phyloP scores from a whole-genome alignment of 345 rosid genomes.

The Odontarrhena argentea region DNA sequence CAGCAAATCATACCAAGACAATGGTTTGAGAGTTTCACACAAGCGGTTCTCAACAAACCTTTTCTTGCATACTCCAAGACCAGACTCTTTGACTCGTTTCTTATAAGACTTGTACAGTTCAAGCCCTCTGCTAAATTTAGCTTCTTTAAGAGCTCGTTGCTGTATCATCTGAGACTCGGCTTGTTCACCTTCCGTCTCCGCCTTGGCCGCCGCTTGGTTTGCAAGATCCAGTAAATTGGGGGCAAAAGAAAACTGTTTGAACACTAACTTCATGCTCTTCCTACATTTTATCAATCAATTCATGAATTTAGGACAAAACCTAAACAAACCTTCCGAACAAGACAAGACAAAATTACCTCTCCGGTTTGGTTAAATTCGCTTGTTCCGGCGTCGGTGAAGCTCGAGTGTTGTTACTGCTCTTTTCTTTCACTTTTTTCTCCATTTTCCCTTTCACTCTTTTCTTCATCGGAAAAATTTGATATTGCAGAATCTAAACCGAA shows the following conservation, averaged over 20 bases:
- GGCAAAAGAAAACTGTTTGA: conserved; percentile 6
- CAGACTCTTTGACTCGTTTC: neutral
- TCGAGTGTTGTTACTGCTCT: neutral
- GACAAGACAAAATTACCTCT: conserved; percentile 10
- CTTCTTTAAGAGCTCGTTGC: neutral
- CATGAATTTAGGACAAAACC: neutral
- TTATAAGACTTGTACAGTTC: neutral
- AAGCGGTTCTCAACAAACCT: neutral
- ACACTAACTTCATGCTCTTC: neutral
- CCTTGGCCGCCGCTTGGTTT: neutral
- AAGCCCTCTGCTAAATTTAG: neutral
- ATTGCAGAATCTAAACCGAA: neutral
- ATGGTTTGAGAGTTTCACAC: neutral
- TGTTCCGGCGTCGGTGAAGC: neutral
- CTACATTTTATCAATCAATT: neutral
- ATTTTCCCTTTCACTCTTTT: neutral
- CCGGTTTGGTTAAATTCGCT: neutral
- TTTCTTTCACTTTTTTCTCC: neutral
- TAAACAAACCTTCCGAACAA: neutral
- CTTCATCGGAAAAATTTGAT: neutral
- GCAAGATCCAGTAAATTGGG: neutral
- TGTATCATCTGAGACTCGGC: no score
- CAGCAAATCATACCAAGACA: neutral
- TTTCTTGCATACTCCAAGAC: neutral
- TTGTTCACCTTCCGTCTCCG: neutral